Conservation (phyloP, 441 rosid genomes). For the Populus trichocarpa region DNA sequence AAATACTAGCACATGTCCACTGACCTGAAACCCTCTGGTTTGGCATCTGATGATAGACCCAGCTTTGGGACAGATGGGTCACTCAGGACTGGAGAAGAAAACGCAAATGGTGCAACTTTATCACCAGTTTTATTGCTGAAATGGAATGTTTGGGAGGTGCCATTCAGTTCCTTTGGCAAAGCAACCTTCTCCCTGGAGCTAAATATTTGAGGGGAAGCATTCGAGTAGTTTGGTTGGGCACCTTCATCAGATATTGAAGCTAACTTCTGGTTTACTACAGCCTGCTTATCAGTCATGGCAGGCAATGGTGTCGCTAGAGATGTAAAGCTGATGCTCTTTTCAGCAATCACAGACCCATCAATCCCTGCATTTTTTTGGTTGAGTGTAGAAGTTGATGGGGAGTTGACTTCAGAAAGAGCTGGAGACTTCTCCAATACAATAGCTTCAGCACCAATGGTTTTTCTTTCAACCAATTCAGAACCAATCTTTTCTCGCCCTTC, state of each 20-base stretch:
- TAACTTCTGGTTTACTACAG: slow-evolving; percentile 29
- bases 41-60: slow-evolving; percentile 22
- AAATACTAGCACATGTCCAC: background rate
- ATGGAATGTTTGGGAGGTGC: slow-evolving; percentile 19
- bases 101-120: slow-evolving; percentile 17
- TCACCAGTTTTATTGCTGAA: slow-evolving; percentile 22
- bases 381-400: slow-evolving; percentile 21
- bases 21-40: slow-evolving; percentile 45
- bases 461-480: slow-evolving; percentile 11
- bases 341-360: slow-evolving; percentile 36
- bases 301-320: slow-evolving; percentile 26
- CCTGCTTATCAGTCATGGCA: slow-evolving; percentile 31
- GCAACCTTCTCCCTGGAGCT: slow-evolving; percentile 29
- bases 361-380: slow-evolving; percentile 32
- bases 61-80: slow-evolving; percentile 25
- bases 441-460: slow-evolving; percentile 33
- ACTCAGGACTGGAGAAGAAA: slow-evolving; percentile 16
- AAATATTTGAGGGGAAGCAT: slow-evolving; percentile 21
- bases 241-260: slow-evolving; percentile 26
- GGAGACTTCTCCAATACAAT: slow-evolving; percentile 28
- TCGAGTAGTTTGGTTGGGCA: slow-evolving; percentile 19
- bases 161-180: slow-evolving; percentile 32
- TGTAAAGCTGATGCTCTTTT: slow-evolving; percentile 27
- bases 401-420: slow-evolving; percentile 31
- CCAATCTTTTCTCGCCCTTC: slow-evolving; percentile 12